Conservation (phyloP, 176 grass and related monocot species). For the Triticum urartu region DNA sequence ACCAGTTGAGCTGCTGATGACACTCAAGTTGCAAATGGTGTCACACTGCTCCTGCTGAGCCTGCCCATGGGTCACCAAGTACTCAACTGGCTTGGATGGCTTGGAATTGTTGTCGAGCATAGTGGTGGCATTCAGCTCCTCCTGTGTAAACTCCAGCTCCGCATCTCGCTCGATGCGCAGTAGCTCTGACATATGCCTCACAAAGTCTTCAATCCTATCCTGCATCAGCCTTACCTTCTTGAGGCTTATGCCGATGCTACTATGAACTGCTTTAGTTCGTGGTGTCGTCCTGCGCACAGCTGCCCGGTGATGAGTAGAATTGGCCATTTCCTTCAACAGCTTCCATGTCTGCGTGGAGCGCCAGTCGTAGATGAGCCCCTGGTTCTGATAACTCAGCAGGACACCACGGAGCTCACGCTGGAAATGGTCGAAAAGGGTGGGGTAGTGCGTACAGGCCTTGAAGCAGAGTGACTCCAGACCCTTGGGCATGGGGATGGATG, state of each 20-base stretch:
- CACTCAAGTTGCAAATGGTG: conserved; percentile 92
- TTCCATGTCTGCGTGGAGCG: conserved; percentile 60
- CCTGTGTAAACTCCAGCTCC: conserved; percentile 91
- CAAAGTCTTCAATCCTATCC: conserved; percentile 74
- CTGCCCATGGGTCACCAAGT: conserved; percentile 86
- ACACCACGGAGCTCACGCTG: conserved; percentile 81
- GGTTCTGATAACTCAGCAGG: conserved; percentile 46
- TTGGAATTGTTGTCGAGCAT: conserved; percentile 45
- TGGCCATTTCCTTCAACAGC: conserved; percentile 74
- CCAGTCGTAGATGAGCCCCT: conserved; percentile 53
- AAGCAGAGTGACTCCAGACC: conserved; percentile 89
- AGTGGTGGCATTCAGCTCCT: conserved; percentile 82
- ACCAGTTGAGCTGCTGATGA: conserved; percentile 88
- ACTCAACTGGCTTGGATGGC: conserved; percentile 66
- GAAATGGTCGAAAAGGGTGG: conserved; percentile 91
- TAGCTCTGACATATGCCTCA: conserved; percentile 76
- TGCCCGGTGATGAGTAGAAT: conserved; percentile 58
- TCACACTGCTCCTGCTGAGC: conserved; percentile 90
- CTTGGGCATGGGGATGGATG: conserved; percentile 77
- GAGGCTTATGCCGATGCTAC: conserved; percentile 65
- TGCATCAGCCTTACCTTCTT: conserved; percentile 69
- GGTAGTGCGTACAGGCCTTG: conserved; percentile 93
- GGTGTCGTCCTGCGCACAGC: conserved; percentile 46
- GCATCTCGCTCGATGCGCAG: conserved; percentile 72
- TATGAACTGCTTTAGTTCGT: conserved; percentile 50